phyloP scores from a whole-genome alignment of 495 filamentous ascomycete species.

The Aspergillus funiculosus region DNA sequence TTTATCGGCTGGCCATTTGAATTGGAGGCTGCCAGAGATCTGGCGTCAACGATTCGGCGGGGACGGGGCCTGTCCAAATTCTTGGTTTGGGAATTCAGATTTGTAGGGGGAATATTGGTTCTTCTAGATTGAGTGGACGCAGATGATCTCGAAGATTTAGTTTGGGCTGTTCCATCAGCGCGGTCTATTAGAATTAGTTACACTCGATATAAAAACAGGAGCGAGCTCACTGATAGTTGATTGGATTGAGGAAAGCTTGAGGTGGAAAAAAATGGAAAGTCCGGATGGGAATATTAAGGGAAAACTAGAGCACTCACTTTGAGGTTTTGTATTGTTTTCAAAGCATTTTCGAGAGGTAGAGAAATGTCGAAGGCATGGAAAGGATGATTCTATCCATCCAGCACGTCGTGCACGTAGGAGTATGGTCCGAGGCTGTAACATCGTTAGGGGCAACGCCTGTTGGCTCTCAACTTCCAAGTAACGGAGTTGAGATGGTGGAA shows the following conservation, averaged over 20 bases:
- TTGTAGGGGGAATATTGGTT: constrained; percentile 21
- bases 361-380: constrained; percentile 25
- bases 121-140: constrained; percentile 16
- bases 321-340: constrained; percentile 14
- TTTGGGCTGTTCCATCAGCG: background rate
- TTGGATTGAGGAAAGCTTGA: too few relatives aligned
- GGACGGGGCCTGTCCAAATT: constrained; percentile 23
- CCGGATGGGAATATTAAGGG: background rate
- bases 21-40: constrained; percentile 34
- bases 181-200: background rate
- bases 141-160: constrained; percentile 2
- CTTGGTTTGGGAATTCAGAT: constrained; percentile 13
- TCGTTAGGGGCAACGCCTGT: constrained; percentile 13
- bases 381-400: constrained; percentile 12
- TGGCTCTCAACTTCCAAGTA: background rate
- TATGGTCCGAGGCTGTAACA: constrained; percentile 30
- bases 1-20: constrained; percentile 27
- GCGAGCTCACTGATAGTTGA: too few relatives aligned
- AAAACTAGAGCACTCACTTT: background rate
- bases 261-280: background rate
- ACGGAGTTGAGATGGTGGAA: constrained; percentile 6
- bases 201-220: too few relatives aligned
- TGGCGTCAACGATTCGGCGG: constrained; percentile 36
- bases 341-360: constrained; percentile 24
- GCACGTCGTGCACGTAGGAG: constrained; percentile 16